These are phyloP conservation scores for Leonotis leonurus DNA, from an alignment of 257 asterid genomes.

Conservation along the genomic window DNA sequence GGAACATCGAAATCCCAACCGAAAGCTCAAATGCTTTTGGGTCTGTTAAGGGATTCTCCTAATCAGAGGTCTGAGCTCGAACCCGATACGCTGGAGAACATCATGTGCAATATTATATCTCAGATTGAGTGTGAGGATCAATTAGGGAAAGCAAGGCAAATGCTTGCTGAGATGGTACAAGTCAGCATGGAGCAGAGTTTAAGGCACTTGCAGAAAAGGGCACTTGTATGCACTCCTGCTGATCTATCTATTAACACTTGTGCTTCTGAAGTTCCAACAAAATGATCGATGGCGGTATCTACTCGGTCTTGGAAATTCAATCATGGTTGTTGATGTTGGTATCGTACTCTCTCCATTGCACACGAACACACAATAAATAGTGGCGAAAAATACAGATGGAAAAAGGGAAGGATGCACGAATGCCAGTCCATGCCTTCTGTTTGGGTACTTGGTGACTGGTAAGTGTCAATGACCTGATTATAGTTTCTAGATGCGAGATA, in stretches of 20 bases:
- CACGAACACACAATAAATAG: too few species aligned
- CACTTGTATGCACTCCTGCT: conserved; percentile 57
- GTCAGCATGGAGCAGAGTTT: conserved; percentile 98
- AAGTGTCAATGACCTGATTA: conserved; percentile 34
- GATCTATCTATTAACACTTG: conserved; percentile 44
- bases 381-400: too few species aligned
- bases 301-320: background rate
- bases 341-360: too few species aligned
- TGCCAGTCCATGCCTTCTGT: conserved; percentile 71
- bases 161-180: conserved; percentile 95
- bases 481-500: conserved; percentile 13
- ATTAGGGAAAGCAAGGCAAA: conserved; percentile 70
- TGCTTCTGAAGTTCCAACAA: conserved; percentile 49
- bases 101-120: conserved; percentile 64
- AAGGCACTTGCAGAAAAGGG: conserved; percentile 71
- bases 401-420: too few species aligned
- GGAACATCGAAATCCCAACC: conserved; percentile 66
- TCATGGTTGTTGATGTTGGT: background rate
- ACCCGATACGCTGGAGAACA: conserved; percentile 71
- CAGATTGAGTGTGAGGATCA: conserved; percentile 76
- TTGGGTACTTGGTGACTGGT: conserved; percentile 61
- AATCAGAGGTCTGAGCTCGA: conserved; percentile 68
- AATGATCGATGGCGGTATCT: conserved; percentile 19
- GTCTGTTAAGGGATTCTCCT: conserved; percentile 70
- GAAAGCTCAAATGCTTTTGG: conserved; percentile 64